These are phyloP conservation scores for Clavispora vitiphila DNA, from an alignment of 805 yeast genomes.

Conservation along the genomic window DNA sequence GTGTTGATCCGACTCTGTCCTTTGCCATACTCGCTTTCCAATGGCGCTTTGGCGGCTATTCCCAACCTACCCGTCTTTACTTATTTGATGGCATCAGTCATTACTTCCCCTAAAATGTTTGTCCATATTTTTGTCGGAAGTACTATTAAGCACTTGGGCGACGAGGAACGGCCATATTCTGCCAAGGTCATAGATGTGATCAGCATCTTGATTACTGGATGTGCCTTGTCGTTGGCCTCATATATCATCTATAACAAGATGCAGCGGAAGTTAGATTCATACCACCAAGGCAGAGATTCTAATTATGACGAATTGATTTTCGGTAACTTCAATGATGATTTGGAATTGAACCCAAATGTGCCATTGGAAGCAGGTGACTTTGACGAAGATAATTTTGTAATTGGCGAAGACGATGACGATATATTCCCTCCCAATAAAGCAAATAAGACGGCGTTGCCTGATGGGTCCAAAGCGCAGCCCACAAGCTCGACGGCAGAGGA, in stretches of 20 bases:
- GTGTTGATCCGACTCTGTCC: slow-evolving; percentile 82
- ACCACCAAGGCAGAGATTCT: slow-evolving; percentile 16
- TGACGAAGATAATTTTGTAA: slow-evolving; percentile 38
- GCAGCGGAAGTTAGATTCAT: slow-evolving; percentile 31
- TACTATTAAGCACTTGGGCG: slow-evolving; percentile 65
- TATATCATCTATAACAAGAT: slow-evolving; percentile 60
- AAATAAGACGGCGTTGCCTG: background rate
- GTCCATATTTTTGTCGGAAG: slow-evolving; percentile 75
- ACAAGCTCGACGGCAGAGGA: background rate
- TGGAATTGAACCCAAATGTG: slow-evolving; percentile 24
- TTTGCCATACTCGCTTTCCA: slow-evolving; percentile 84
- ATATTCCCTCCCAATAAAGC: background rate
- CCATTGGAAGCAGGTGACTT: slow-evolving; percentile 34
- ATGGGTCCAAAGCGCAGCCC: background rate
- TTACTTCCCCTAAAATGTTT: slow-evolving; percentile 80
- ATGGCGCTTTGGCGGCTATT: slow-evolving; percentile 87
- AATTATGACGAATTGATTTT: slow-evolving; percentile 31
- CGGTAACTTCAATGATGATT: slow-evolving; percentile 38
- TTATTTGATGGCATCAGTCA: slow-evolving; percentile 63
- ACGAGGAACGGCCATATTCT: slow-evolving; percentile 41
- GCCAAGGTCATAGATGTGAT: slow-evolving; percentile 57
- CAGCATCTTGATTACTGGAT: slow-evolving; percentile 53
- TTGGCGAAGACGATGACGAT: slow-evolving; percentile 31
- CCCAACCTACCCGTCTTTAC: slow-evolving; percentile 64
- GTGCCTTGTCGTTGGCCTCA: slow-evolving; percentile 55